Evolutionary conservation across 139 green algal genomes (phyloP).

Genomic region (Desmodesmus armatus): DNA sequence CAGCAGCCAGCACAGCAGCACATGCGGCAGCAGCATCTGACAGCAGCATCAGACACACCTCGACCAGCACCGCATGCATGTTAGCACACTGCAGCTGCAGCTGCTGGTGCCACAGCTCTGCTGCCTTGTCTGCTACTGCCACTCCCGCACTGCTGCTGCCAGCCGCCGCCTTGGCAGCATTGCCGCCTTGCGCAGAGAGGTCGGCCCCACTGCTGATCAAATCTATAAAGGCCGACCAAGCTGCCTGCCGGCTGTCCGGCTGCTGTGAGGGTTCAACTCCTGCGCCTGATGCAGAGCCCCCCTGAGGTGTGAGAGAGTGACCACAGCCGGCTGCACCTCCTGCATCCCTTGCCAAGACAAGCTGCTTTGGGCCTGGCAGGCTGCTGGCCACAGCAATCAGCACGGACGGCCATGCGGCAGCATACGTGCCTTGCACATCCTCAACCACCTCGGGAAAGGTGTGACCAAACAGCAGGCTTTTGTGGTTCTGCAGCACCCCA

Average conservation of each 20-base stretch:
- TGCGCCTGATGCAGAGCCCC: constrained; percentile 24
- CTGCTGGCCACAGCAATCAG: constrained; percentile 52
- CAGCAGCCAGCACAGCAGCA: constrained; percentile 5
- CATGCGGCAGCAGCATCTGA: constrained; percentile 1
- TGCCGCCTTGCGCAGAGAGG: background rate
- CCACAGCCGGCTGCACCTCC: background rate
- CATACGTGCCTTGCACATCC: constrained; percentile 50
- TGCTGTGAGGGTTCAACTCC: too few relatives aligned
- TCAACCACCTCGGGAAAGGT: background rate
- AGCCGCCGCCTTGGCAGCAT: background rate
- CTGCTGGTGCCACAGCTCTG: background rate
- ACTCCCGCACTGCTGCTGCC: constrained; percentile 4
- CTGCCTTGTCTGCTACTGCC: background rate
- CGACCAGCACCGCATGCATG: constrained; percentile 22
- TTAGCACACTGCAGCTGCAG: background rate
- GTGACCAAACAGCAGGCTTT: constrained; percentile 55
- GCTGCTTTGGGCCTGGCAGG: too few relatives aligned
- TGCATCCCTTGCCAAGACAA: too few relatives aligned
- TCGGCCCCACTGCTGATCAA: constrained; percentile 16
- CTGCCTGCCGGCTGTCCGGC: constrained; percentile 5
- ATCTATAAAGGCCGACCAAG: constrained; percentile 29
- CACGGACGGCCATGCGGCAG: constrained; percentile 53
- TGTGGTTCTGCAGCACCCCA: constrained; percentile 53
- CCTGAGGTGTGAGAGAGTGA: too few relatives aligned
- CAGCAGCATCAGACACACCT: constrained; percentile 23